Conservation (phyloP, 805 yeast species). For the Yamadazyma sp. region DNA sequence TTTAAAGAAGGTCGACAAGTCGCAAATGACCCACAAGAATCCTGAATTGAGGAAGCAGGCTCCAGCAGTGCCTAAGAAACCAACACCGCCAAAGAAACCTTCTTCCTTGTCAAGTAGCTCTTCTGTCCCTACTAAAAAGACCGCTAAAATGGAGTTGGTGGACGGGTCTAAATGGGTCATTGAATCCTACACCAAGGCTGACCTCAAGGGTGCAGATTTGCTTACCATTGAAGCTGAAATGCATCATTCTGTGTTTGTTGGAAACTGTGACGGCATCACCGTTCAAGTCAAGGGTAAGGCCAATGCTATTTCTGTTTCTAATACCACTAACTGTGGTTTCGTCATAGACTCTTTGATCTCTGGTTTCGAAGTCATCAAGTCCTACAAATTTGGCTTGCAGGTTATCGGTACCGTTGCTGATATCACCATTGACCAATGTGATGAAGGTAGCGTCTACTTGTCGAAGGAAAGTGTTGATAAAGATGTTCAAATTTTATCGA, state of each 20-base stretch:
- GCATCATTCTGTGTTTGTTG: slow-evolving; percentile 87
- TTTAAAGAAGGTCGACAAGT: slow-evolving; percentile 86
- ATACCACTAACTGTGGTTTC: slow-evolving; percentile 69
- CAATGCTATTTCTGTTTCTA: slow-evolving; percentile 79
- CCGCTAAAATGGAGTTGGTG: slow-evolving; percentile 61
- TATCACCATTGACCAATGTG: slow-evolving; percentile 84
- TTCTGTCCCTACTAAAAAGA: slow-evolving; percentile 31
- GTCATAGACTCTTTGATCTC: slow-evolving; percentile 84
- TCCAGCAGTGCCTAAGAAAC: slow-evolving; percentile 48
- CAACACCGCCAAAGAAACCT: slow-evolving; percentile 86
- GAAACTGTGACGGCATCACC: slow-evolving; percentile 71
- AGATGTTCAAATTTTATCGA: slow-evolving; percentile 68
- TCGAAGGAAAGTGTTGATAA: slow-evolving; percentile 67
- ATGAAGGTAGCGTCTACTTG: slow-evolving; percentile 79
- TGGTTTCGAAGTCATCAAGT: slow-evolving; percentile 84
- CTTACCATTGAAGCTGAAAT: slow-evolving; percentile 74
- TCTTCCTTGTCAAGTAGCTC: slow-evolving; percentile 55
- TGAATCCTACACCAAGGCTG: slow-evolving; percentile 66
- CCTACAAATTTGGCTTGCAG: slow-evolving; percentile 79
- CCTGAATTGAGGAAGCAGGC: slow-evolving; percentile 71
- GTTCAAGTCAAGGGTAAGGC: slow-evolving; percentile 88
- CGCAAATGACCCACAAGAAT: slow-evolving; percentile 92
- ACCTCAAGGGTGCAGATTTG: slow-evolving; percentile 48
- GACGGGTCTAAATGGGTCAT: slow-evolving; percentile 87
- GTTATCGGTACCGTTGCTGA: slow-evolving; percentile 80